Percentiles rank a stretch among this genome's conserved stretches.
phyloP scores from a whole-genome alignment of 169 alveolate genomes.

The Eimeria maxima region DNA sequence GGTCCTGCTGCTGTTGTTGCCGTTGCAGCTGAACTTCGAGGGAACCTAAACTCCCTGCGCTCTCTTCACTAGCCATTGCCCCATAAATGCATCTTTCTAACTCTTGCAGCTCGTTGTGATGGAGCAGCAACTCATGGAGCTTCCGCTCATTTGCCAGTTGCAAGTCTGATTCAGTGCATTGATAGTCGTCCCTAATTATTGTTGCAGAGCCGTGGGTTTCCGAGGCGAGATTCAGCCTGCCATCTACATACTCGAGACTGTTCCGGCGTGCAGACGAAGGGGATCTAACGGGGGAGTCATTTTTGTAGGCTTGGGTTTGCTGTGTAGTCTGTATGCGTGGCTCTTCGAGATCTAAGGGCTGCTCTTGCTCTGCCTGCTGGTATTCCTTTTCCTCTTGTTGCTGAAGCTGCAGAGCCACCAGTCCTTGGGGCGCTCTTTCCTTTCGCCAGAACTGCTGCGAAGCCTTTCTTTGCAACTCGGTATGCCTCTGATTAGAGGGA shows the following conservation, averaged over 20 bases:
- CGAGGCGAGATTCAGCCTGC: not conserved
- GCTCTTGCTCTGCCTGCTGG: constrained; percentile 5
- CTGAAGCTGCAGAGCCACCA: constrained; percentile 2
- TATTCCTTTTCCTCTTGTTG: not conserved
- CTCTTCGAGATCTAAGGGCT: not conserved
- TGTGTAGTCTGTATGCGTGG: not conserved
- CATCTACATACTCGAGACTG: not conserved
- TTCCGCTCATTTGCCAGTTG: not conserved
- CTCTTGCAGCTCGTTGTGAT: constrained; percentile 40
- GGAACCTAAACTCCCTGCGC: not conserved
- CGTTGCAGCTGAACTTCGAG: not conserved
- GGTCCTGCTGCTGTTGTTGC: constrained; percentile 50
- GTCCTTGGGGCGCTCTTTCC: not conserved
- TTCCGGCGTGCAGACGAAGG: not conserved
- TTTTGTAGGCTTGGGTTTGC: not conserved
- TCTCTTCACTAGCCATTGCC: not conserved
- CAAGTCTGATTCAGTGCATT: not conserved
- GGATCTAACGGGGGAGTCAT: not conserved
- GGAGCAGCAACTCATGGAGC: constrained; percentile 1
- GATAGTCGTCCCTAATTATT: not conserved
- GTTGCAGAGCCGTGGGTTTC: not conserved
- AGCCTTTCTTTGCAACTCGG: not conserved
- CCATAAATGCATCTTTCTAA: not conserved
- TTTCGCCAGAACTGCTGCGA: not conserved
- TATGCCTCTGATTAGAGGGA: not conserved